A percentile compares a stretch with the other conserved stretches of the same genome.
Evolutionary conservation across 176 grass and related monocot genomes (phyloP).

Genomic region (Otatea glauca): DNA sequence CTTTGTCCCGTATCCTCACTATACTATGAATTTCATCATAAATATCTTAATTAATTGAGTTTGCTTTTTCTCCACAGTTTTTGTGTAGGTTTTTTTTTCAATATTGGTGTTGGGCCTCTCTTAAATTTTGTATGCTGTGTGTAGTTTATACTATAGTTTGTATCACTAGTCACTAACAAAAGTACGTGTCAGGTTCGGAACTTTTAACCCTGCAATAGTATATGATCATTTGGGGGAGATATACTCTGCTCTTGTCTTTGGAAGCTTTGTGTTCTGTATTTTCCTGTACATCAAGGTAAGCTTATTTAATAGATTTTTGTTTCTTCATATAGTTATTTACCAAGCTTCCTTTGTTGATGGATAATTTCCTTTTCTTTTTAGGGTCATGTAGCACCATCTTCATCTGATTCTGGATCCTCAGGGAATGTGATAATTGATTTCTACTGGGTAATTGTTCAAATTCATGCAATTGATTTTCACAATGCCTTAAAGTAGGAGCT

Average conservation of each 20-base stretch:
- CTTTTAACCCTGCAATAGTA: constrained; percentile 86
- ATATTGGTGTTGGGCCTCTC: not conserved
- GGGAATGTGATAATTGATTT: constrained; percentile 95
- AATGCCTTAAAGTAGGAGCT: not conserved
- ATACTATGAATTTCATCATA: not conserved
- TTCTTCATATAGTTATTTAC: constrained; percentile 13
- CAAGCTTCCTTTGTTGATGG: constrained; percentile 20
- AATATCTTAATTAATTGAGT: not conserved
- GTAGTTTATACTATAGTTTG: constrained; percentile 7
- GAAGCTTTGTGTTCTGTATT: constrained; percentile 96
- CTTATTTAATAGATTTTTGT: not conserved
- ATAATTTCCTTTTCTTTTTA: constrained; percentile 30
- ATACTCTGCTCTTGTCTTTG: constrained; percentile 84
- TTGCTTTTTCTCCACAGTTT: not conserved
- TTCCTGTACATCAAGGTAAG: constrained; percentile 85
- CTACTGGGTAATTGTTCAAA: constrained; percentile 75
- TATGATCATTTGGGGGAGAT: constrained; percentile 98
- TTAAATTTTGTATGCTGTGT: not conserved
- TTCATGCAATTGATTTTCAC: not conserved
- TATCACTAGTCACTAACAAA: constrained; percentile 28
- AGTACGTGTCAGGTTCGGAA: constrained; percentile 63
- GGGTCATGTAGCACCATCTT: constrained; percentile 96
- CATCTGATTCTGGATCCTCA: constrained; percentile 92
- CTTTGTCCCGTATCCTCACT: not conserved
- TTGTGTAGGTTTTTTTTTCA: not conserved